Base-by-base conservation (phyloP, 495 filamentous ascomycete genomes). In the Aspergillus taichungensis region DNA sequence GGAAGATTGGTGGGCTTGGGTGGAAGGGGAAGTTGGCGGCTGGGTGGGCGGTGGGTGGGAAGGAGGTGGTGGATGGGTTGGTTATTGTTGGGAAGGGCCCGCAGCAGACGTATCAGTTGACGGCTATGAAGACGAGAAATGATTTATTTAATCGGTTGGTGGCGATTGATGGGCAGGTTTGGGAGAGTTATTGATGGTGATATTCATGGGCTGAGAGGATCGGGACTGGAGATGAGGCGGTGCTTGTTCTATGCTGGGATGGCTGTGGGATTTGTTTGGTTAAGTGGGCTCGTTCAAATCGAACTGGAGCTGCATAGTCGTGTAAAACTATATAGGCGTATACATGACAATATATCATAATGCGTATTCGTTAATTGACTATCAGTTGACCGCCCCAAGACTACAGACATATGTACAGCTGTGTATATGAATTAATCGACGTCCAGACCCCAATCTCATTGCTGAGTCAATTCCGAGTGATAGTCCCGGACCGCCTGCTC, bases 21-120 rank as follows among this genome's bases (percentile, higher is more conserved):
- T 95, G 87, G 88, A 94, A 94, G 66, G 79, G 81, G 7, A 92
- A 88, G 66, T 59, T 92, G 27, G 78, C 90, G 27, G 80, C 91
- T n/a, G 86, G 84, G 8, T 87, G 87, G 85, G 79, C 83, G 3
- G 71, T 85, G 43, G 82, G 80, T 3, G 57, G 62, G 30, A 74
- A 82, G 46, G 83, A 91, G 60, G 79, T 91, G 34, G 78, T 80
- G 0, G 88, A 91, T 72, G 87, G 87, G 8, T 46, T 94, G 55
- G 72, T 88, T 51, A 78, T 94, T 55, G 57, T 67, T 12, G 79
- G 80, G 36, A 70, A 65, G 42, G 56, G 60, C 5, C 45, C 49
- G 2, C 79, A 78, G 0, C 64, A 79, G 30, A 63, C 51, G 40
- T 80, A 68, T 44, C 74, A 74, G 44, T 43, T 95, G 2, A 94